phyloP scores from a whole-genome alignment of 768 basidiomycete genomes.

The Pulveroboletus sp. region DNA sequence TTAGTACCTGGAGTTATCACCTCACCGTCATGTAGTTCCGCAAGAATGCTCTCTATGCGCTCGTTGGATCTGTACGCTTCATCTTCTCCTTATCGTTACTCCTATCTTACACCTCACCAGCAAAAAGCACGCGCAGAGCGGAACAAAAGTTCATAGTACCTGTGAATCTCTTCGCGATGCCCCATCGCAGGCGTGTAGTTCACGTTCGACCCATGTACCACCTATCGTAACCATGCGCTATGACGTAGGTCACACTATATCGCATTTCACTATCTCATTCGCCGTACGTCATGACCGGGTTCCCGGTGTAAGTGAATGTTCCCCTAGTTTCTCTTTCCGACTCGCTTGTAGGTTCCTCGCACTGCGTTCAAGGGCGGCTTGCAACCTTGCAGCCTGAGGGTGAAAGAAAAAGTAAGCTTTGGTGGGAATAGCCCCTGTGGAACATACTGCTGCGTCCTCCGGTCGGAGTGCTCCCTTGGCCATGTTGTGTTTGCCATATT shows the following conservation, averaged over 20 bases:
- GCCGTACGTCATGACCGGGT: slow-evolving; percentile 2
- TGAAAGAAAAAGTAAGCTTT: background rate
- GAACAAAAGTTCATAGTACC: slow-evolving; percentile 44
- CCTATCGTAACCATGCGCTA: slow-evolving; percentile 19
- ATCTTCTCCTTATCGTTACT: background rate
- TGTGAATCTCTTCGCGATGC: slow-evolving; percentile 1
- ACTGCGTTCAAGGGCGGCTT: slow-evolving; percentile 57
- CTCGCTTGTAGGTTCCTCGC: slow-evolving; percentile 30
- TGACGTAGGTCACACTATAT: slow-evolving; percentile 13
- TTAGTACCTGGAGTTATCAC: background rate
- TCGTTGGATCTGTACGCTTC: slow-evolving; percentile 66
- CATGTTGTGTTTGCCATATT: slow-evolving; percentile 81
- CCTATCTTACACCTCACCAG: slow-evolving; percentile 33
- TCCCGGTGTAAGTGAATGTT: slow-evolving; percentile 21
- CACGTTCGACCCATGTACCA: slow-evolving; percentile 20
- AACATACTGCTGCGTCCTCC: slow-evolving; percentile 77
- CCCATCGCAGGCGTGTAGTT: slow-evolving; percentile 7
- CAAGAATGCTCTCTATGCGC: slow-evolving; percentile 73
- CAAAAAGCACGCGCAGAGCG: slow-evolving; percentile 64
- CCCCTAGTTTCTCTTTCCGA: slow-evolving; percentile 22
- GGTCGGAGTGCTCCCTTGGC: slow-evolving; percentile 81
- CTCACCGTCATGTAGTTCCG: slow-evolving; percentile 58
- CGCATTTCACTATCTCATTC: slow-evolving; percentile 3
- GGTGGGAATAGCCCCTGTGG: background rate
- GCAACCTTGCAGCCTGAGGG: slow-evolving; percentile 62